Conservation (phyloP, 1,139 yeast genomes). For the Candida smagusa region DNA sequence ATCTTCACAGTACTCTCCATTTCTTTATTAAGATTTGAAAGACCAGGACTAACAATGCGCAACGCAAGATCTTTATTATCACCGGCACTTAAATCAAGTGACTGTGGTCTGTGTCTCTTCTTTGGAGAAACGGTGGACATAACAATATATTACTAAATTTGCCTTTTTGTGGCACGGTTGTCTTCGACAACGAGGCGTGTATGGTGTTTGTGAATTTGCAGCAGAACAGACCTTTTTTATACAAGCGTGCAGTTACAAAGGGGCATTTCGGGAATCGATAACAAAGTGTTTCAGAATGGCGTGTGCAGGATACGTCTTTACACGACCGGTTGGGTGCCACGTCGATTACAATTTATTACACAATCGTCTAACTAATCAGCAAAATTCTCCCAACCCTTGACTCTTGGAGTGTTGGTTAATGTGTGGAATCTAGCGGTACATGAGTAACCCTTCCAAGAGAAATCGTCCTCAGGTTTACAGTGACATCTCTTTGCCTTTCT, state of each 20-base stretch:
- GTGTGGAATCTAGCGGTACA: constrained; percentile 76
- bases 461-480: constrained; percentile 72
- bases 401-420: constrained; percentile 60
- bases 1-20: constrained; percentile 46
- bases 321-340: not conserved
- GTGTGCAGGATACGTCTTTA: not conserved
- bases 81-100: constrained; percentile 15
- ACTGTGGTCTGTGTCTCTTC: constrained; percentile 25
- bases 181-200: constrained; percentile 1
- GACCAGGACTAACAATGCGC: constrained; percentile 46
- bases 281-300: not conserved
- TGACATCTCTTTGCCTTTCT: constrained; percentile 58
- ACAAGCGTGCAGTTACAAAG: too few relatives aligned
- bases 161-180: not conserved
- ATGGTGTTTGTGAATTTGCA: not conserved
- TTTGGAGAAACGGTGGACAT: constrained; percentile 3
- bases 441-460: constrained; percentile 84
- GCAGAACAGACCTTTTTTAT: too few relatives aligned
- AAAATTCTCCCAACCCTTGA: constrained; percentile 72
- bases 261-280: not conserved
- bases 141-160: constrained; percentile 2
- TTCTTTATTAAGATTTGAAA: constrained; percentile 43
- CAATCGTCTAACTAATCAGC: constrained; percentile 14
- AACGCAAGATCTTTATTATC: constrained; percentile 23
- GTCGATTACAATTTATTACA: not conserved